A percentile compares a stretch with the other conserved stretches of the same genome.
Conservation (phyloP, 2,329 filamentous ascomycete species). For the Ophiostoma quercus region DNA sequence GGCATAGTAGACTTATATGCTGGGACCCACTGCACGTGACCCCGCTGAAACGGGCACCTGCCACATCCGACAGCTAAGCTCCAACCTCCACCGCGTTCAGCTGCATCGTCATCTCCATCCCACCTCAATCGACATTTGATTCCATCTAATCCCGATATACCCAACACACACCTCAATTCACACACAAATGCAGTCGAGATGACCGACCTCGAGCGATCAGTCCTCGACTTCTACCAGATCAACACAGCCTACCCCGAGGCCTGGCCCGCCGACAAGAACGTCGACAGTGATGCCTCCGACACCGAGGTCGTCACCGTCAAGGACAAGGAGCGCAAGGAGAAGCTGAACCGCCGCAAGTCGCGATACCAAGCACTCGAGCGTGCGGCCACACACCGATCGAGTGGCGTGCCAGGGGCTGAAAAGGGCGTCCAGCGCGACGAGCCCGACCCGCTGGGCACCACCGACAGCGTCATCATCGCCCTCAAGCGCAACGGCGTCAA, state of each 20-base stretch:
- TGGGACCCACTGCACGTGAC: not conserved
- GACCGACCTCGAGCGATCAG: slow-evolving; percentile 68
- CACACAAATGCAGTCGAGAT: slow-evolving; percentile 34
- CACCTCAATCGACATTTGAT: not conserved
- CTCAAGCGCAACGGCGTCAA: slow-evolving; percentile 71
- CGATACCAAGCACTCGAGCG: slow-evolving; percentile 81
- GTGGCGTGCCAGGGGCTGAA: slow-evolving; percentile 61
- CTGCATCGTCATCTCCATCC: not conserved
- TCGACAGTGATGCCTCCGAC: slow-evolving; percentile 55
- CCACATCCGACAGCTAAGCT: slow-evolving; percentile 8
- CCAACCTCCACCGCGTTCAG: not conserved
- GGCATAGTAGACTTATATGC: not conserved
- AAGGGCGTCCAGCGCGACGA: slow-evolving; percentile 75
- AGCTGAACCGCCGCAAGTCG: slow-evolving; percentile 60
- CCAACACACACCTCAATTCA: not conserved
- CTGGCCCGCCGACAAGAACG: slow-evolving; percentile 81
- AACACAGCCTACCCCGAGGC: slow-evolving; percentile 69
- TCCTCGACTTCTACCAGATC: slow-evolving; percentile 88
- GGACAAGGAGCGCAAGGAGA: slow-evolving; percentile 40
- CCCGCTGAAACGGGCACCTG: not conserved
- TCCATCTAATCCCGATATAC: not conserved
- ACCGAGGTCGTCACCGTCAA: slow-evolving; percentile 43
- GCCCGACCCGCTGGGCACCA: slow-evolving; percentile 81
- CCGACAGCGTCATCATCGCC: slow-evolving; percentile 78
- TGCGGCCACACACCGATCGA: slow-evolving; percentile 63